These are phyloP conservation scores for Heterobasidion parviporum DNA, from an alignment of 1,284 basidiomycete genomes.

Conservation along the genomic window DNA sequence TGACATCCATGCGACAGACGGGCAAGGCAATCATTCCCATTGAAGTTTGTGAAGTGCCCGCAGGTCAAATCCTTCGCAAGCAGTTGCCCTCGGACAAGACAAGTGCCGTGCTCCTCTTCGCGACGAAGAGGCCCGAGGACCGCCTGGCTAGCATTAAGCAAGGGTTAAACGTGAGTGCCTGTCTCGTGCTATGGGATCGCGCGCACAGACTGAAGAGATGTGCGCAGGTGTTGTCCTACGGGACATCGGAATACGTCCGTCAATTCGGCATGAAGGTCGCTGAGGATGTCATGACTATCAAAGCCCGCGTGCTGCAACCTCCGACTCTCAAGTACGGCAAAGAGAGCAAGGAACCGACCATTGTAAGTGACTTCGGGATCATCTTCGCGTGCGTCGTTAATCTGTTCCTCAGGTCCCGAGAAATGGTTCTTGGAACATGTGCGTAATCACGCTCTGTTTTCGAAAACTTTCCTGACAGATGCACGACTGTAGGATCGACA, in stretches of 20 bases:
- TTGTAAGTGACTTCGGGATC: constrained; percentile 30
- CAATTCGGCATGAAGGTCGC: constrained; percentile 59
- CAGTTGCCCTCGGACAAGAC: constrained; percentile 63
- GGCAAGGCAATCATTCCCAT: constrained; percentile 36
- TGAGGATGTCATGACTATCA: constrained; percentile 39
- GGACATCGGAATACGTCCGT: constrained; percentile 65
- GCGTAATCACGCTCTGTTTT: not conserved
- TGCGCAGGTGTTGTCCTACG: constrained; percentile 53
- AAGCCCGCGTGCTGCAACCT: constrained; percentile 52
- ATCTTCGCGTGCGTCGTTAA: not conserved
- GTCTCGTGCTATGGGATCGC: not conserved
- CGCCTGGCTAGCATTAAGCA: constrained; percentile 50
- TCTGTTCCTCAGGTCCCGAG: constrained; percentile 34
- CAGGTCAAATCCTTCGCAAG: constrained; percentile 69
- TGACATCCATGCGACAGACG: not conserved
- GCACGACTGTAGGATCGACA: constrained; percentile 42
- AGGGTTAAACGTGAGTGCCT: constrained; percentile 39
- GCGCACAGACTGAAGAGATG: not conserved
- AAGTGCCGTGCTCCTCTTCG: constrained; percentile 58
- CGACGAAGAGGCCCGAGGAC: constrained; percentile 57
- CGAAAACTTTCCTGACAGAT: not conserved
- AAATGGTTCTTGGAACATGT: constrained; percentile 72
- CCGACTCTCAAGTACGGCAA: constrained; percentile 56
- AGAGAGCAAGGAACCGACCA: constrained; percentile 38
- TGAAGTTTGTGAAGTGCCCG: constrained; percentile 55